These are phyloP conservation scores for Phytophthora crassamura DNA, from an alignment of 352 stramenopile species.

Conservation along the genomic window DNA sequence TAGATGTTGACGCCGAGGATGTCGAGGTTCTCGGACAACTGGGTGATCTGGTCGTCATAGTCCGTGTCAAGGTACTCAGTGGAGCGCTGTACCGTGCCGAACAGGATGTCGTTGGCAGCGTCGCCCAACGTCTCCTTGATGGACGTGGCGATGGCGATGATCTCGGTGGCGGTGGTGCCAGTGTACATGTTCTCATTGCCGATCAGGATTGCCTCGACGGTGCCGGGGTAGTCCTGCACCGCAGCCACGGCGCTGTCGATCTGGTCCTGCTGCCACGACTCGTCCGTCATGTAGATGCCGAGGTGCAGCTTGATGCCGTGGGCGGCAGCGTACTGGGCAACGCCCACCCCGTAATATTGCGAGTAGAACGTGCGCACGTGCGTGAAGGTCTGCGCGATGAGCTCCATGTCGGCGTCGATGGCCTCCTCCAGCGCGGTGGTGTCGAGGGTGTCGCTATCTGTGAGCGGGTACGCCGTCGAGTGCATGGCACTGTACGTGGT, in stretches of 20 bases:
- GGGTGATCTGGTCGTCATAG: conserved; percentile 50
- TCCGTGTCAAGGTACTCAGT: conserved; percentile 59
- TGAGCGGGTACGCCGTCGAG: conserved; percentile 58
- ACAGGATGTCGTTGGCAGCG: conserved; percentile 48
- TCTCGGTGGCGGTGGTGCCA: conserved; percentile 39
- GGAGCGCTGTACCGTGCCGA: conserved; percentile 68
- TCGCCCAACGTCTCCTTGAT: conserved; percentile 47
- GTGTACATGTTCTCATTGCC: conserved; percentile 63
- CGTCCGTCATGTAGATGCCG: conserved; percentile 61
- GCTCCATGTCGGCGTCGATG: conserved; percentile 55
- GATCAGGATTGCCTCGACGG: conserved; percentile 63
- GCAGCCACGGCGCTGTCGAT: conserved; percentile 54
- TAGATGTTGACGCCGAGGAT: conserved; percentile 76
- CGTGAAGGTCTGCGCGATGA: conserved; percentile 62
- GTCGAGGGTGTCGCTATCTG: conserved; percentile 38
- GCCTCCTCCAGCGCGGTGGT: conserved; percentile 35
- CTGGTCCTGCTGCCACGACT: conserved; percentile 57
- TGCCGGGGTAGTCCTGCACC: conserved; percentile 54
- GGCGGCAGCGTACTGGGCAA: conserved; percentile 52
- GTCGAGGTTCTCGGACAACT: conserved; percentile 50
- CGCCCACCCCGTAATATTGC: conserved; percentile 55
- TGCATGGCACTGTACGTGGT: conserved; percentile 74
- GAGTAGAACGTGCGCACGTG: conserved; percentile 72
- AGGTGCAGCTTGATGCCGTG: conserved; percentile 70
- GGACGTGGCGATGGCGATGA: conserved; percentile 43